A percentile compares a stretch with the other conserved stretches of the same genome.
phyloP scores from a whole-genome alignment of 139 green algal species.

The Chlorella sp. region DNA sequence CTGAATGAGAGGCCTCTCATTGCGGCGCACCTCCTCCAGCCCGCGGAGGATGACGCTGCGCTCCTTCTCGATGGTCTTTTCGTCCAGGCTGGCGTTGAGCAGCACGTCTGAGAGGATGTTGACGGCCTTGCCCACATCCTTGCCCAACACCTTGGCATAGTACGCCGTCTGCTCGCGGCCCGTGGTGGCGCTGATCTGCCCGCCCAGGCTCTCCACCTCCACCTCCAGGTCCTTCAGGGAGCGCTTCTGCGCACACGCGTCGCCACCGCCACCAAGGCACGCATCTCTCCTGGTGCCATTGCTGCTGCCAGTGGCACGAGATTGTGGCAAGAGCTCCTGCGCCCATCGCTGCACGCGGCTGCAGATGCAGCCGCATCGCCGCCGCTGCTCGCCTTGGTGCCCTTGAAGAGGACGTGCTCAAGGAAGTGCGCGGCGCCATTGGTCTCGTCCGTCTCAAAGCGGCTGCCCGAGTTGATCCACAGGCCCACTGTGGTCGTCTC shows the following conservation, averaged over 20 bases:
- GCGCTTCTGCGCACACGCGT: conserved; percentile 47
- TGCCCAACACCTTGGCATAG: conserved; percentile 85
- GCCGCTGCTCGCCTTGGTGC: conserved; percentile 68
- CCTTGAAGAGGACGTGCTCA: conserved; percentile 99
- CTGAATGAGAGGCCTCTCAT: no score
- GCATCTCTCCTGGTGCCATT: no score
- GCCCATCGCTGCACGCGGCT: no score
- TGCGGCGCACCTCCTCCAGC: conserved; percentile 84
- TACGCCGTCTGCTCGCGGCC: conserved; percentile 94
- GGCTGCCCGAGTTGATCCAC: conserved; percentile 94
- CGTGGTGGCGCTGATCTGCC: conserved; percentile 97
- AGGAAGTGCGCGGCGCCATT: conserved; percentile 98
- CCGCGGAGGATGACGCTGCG: conserved; percentile 93
- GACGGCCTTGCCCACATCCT: conserved; percentile 84
- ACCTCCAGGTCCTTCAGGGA: conserved; percentile 82
- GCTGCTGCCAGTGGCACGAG: no score
- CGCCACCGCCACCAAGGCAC: not conserved
- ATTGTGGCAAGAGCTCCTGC: no score
- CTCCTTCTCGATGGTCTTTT: conserved; percentile 83
- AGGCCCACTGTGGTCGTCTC: conserved; percentile 92
- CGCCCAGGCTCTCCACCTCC: conserved; percentile 98
- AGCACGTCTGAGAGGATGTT: conserved; percentile 96
- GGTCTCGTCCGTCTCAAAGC: conserved; percentile 86
- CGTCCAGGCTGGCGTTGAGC: conserved; percentile 85
- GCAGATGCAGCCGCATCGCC: no score